Evolutionary conservation across 371 early-diverging fungal species (phyloP).

Genomic region (Mucor sp.): DNA sequence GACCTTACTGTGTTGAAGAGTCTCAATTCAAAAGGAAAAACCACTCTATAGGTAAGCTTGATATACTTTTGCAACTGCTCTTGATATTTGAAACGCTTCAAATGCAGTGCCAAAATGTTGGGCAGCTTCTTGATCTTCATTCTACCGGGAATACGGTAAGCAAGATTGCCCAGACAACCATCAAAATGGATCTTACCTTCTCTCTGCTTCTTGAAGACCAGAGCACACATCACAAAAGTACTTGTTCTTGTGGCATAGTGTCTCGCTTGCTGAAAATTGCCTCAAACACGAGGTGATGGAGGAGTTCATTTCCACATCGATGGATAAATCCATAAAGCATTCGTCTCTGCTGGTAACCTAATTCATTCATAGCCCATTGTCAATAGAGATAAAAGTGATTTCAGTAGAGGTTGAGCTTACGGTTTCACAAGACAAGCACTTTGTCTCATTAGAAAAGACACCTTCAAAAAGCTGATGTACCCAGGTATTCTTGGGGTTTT

Average conservation of each 20-base stretch:
- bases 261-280: constrained; percentile 94
- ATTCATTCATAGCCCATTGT: background rate
- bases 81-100: constrained; percentile 97
- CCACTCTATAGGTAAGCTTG: constrained; percentile 94
- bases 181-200: constrained; percentile 51
- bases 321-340: constrained; percentile 92
- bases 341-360: constrained; percentile 94
- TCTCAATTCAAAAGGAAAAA: constrained; percentile 91
- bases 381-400: background rate
- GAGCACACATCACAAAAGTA: constrained; percentile 95
- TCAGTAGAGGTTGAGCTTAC: constrained; percentile 46
- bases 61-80: constrained; percentile 87
- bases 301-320: constrained; percentile 95
- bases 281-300: constrained; percentile 91
- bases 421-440: constrained; percentile 94
- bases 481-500: constrained; percentile 69
- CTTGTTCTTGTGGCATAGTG: constrained; percentile 93
- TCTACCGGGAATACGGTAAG: constrained; percentile 40
- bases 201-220: constrained; percentile 96
- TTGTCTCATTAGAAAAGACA: constrained; percentile 92
- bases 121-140: constrained; percentile 95
- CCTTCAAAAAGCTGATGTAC: constrained; percentile 97
- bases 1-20: constrained; percentile 86
- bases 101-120: constrained; percentile 91
- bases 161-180: background rate